phyloP scores from a whole-genome alignment of 306 rosid genomes.

The Fragaria ananassa region DNA sequence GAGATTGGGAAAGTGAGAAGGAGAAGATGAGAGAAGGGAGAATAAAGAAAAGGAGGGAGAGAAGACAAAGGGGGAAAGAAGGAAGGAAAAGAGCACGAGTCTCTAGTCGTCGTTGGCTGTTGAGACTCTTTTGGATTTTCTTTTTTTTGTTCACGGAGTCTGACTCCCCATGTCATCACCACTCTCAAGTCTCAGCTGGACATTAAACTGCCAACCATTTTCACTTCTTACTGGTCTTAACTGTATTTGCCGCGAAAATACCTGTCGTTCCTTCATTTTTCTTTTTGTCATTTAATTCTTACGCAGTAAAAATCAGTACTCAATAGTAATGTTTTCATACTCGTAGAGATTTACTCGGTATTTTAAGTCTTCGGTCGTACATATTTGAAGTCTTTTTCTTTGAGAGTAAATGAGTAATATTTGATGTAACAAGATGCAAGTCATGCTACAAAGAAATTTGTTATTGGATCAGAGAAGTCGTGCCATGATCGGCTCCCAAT shows the following conservation, averaged over 20 bases:
- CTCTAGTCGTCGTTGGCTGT: not conserved
- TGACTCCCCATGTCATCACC: conserved; percentile 19
- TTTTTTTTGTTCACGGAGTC: not conserved
- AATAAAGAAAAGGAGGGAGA: not conserved
- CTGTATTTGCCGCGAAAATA: not conserved
- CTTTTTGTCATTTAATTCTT: too few relatives aligned
- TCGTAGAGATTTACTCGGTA: too few relatives aligned
- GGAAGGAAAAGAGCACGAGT: not conserved
- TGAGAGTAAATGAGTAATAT: too few relatives aligned
- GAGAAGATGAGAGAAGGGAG: not conserved
- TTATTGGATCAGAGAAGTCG: too few relatives aligned
- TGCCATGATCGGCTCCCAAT: too few relatives aligned
- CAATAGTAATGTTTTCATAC: too few relatives aligned
- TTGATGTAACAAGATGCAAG: too few relatives aligned
- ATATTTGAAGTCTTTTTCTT: too few relatives aligned
- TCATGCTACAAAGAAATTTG: too few relatives aligned
- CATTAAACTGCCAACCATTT: not conserved
- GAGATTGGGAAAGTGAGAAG: not conserved
- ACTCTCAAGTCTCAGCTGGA: not conserved
- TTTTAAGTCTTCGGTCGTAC: too few relatives aligned
- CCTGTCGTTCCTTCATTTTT: not conserved
- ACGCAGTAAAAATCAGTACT: too few relatives aligned
- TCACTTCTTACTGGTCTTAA: not conserved
- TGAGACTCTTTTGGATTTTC: not conserved
- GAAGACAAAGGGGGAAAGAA: not conserved